Evolutionary conservation across 1,284 basidiomycete genomes (phyloP), one percentile per base, ranked within the genome.

Genomic region (Malassezia arunalokei): DNA sequence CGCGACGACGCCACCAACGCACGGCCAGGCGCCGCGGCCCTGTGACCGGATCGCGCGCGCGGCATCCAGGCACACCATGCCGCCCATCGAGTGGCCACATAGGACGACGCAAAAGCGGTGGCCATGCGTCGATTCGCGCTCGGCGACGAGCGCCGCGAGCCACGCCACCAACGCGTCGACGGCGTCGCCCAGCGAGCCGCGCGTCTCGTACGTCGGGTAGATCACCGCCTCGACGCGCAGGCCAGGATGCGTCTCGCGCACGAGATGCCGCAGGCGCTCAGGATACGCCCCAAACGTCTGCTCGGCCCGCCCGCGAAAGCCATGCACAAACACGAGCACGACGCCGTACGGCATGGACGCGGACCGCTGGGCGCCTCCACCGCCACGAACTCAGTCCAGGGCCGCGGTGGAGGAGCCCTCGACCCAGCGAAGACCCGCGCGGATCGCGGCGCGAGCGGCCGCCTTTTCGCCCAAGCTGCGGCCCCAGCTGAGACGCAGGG

Each of bases 401-500:
- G 20, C 20, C 12, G 9, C n/a, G 39, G 20, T 40, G 8, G 39
- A 4, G 9, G 43, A 28, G 31, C 44, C 53, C 20, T 55, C 53
- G n/a, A 55, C 53, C 53, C 53, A 55, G 28, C 48, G 48, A 14
- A 55, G 35, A 9, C 53, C 53, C 9, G 53, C 53, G 28, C 53
- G 53, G 6, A 44, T 37, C 7, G 67, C 68, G 8, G 68, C 68
- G 1, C 66, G 65, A 6, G 68, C 68, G 3, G 67, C 68, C 1
- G 65, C 66, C 47, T 74, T 74, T 35, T 74, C 72, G 28, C 68
- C 65, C 35, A 72, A 60, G 40, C 65, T 71, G 40, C 89, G 79
- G 29, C 90, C 89, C 89, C 89, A 95, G 67, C 86, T 89, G 52
- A 94, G 75, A 38, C 89, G 80, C 63, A 95, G 89, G 60, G 86